Evolutionary conservation across 192 early-diverging fungal genomes (phyloP).

Genomic region (Diversispora epigaea): DNA sequence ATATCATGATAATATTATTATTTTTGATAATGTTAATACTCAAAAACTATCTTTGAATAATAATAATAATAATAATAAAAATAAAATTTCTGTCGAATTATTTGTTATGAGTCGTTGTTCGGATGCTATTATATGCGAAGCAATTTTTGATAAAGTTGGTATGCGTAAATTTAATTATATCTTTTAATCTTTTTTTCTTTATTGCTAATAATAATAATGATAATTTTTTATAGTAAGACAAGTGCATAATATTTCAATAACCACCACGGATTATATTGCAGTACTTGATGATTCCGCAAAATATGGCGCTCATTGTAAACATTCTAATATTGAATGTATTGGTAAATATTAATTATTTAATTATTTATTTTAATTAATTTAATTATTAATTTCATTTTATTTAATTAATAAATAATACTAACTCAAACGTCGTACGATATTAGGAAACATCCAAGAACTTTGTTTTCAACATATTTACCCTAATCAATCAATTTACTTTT

Average conservation of each 20-base stretch:
- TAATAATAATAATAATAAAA: too few relatives aligned
- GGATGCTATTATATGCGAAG: slow-evolving; percentile 54
- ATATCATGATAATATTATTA: too few relatives aligned
- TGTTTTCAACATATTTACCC: slow-evolving; percentile 41
- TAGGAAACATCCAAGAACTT: slow-evolving; percentile 49
- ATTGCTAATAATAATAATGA: neutral
- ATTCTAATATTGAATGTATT: slow-evolving; percentile 51
- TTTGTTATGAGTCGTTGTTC: slow-evolving; percentile 73
- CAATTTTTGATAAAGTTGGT: slow-evolving; percentile 37
- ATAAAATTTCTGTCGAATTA: slow-evolving; percentile 52
- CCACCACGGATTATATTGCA: slow-evolving; percentile 52
- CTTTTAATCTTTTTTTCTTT: neutral
- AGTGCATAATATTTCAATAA: slow-evolving; percentile 47
- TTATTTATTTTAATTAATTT: slow-evolving; percentile 14
- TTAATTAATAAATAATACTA: slow-evolving; percentile 41
- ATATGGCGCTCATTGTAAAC: slow-evolving; percentile 47
- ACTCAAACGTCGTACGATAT: neutral
- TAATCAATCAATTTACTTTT: slow-evolving; percentile 34
- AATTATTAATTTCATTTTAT: slow-evolving; percentile 38
- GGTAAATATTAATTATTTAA: slow-evolving; percentile 42
- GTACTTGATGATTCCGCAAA: slow-evolving; percentile 38
- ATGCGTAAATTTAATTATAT: neutral
- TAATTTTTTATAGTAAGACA: slow-evolving; percentile 30
- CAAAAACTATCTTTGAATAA: too few relatives aligned
- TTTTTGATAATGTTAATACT: too few relatives aligned